These are phyloP conservation scores for Lignosus rhinocerotis DNA, from an alignment of 1,284 basidiomycete species.

Conservation along the genomic window DNA sequence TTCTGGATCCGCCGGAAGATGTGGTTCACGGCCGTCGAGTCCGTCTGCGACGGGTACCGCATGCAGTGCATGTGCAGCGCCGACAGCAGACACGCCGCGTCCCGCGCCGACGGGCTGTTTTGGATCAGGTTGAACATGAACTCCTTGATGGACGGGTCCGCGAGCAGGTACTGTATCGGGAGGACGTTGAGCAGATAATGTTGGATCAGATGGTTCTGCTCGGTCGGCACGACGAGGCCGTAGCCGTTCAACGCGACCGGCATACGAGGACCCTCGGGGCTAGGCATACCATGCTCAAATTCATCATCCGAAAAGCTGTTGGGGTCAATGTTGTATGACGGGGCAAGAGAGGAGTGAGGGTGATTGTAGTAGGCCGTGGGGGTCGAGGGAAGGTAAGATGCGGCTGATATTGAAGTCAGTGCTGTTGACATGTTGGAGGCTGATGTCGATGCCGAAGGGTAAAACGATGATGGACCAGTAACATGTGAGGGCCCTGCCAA, in stretches of 20 bases:
- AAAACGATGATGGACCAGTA: constrained; percentile 25
- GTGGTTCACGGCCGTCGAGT: constrained; percentile 20
- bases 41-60: constrained; percentile 25
- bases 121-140: constrained; percentile 52
- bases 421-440: constrained; percentile 18
- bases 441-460: constrained; percentile 17
- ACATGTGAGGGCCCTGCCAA: constrained; percentile 48
- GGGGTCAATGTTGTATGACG: constrained; percentile 27
- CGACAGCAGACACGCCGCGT: constrained; percentile 61
- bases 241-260: constrained; percentile 26
- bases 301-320: constrained; percentile 27
- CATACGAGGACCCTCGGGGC: constrained; percentile 16
- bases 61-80: constrained; percentile 46
- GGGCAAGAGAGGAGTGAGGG: constrained; percentile 22
- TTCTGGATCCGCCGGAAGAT: constrained; percentile 38
- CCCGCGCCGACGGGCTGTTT: constrained; percentile 39
- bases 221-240: constrained; percentile 29
- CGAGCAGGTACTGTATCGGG: constrained; percentile 66
- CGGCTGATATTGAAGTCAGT: constrained; percentile 17
- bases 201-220: constrained; percentile 38
- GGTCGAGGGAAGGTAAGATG: constrained; percentile 14
- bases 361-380: constrained; percentile 20
- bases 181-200: constrained; percentile 55
- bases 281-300: constrained; percentile 7
- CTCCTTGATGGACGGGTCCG: constrained; percentile 42